A percentile compares a stretch with the other conserved stretches of the same genome.
These are phyloP conservation scores for Ophiocordyceps camponoti-saundersi DNA, from an alignment of 2,329 filamentous ascomycete species.

Conservation along the genomic window DNA sequence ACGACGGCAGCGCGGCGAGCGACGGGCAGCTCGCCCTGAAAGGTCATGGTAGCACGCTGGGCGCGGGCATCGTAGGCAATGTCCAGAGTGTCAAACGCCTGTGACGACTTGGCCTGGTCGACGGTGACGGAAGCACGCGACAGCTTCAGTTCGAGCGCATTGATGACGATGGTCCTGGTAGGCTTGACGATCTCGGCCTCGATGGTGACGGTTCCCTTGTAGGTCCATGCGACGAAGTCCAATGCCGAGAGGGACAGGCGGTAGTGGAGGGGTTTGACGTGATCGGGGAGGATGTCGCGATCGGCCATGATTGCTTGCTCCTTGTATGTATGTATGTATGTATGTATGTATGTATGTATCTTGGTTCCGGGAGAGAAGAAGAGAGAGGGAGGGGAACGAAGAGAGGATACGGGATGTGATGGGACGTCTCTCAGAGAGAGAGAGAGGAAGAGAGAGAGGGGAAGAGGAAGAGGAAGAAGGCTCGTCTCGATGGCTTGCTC, in stretches of 20 bases:
- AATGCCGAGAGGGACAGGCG: constrained; percentile 65
- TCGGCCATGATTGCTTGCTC: constrained; percentile 30
- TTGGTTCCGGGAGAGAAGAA: no score
- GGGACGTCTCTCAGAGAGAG: no score
- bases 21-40: constrained; percentile 52
- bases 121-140: constrained; percentile 43
- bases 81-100: constrained; percentile 41
- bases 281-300: constrained; percentile 43
- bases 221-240: constrained; percentile 58
- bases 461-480: neutral
- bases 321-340: no score
- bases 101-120: constrained; percentile 38
- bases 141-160: constrained; percentile 71
- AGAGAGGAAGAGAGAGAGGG: neutral
- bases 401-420: no score
- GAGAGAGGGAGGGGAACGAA: neutral
- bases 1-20: constrained; percentile 48
- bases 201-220: constrained; percentile 71
- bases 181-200: constrained; percentile 53
- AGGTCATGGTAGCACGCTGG: constrained; percentile 67
- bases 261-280: constrained; percentile 74
- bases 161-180: constrained; percentile 65
- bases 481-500: neutral
- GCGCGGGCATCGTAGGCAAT: constrained; percentile 70
- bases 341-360: no score